These are phyloP conservation scores for Fragaria vesca DNA, from an alignment of 306 rosid genomes.

Conservation along the genomic window DNA sequence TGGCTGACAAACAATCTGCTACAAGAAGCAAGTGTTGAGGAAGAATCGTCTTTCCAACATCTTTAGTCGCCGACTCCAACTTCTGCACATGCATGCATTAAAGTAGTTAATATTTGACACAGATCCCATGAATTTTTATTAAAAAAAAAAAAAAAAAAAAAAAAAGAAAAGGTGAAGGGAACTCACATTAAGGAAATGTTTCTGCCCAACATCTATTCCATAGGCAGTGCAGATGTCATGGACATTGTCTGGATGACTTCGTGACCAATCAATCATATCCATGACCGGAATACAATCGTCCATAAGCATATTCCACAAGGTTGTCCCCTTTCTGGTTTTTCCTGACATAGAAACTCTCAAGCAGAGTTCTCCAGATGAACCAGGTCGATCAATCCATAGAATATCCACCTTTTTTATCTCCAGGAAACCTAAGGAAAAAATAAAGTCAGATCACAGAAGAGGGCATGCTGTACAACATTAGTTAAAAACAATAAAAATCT, in stretches of 20 bases:
- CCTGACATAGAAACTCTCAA: slow-evolving; percentile 66
- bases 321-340: slow-evolving; percentile 32
- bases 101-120: slow-evolving; percentile 20
- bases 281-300: slow-evolving; percentile 59
- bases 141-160: neutral
- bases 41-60: slow-evolving; percentile 75
- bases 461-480: neutral
- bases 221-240: slow-evolving; percentile 56
- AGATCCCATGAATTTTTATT: slow-evolving; percentile 12
- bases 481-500: neutral
- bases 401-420: slow-evolving; percentile 80
- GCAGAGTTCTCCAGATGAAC: slow-evolving; percentile 72
- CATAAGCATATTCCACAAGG: slow-evolving; percentile 63
- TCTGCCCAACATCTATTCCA: slow-evolving; percentile 85
- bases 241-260: slow-evolving; percentile 86
- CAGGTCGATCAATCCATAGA: slow-evolving; percentile 61
- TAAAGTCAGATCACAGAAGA: neutral
- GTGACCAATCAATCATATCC: slow-evolving; percentile 87
- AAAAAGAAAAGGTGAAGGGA: slow-evolving; percentile 10
- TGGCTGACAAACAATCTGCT: slow-evolving; percentile 67
- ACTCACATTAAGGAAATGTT: slow-evolving; percentile 64
- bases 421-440: slow-evolving; percentile 55
- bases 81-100: slow-evolving; percentile 45
- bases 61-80: slow-evolving; percentile 67
- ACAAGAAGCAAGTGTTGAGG: slow-evolving; percentile 73